These are phyloP conservation scores for Aspergillus pseudoglaucus DNA, from an alignment of 2,329 filamentous ascomycete genomes.

Conservation along the genomic window DNA sequence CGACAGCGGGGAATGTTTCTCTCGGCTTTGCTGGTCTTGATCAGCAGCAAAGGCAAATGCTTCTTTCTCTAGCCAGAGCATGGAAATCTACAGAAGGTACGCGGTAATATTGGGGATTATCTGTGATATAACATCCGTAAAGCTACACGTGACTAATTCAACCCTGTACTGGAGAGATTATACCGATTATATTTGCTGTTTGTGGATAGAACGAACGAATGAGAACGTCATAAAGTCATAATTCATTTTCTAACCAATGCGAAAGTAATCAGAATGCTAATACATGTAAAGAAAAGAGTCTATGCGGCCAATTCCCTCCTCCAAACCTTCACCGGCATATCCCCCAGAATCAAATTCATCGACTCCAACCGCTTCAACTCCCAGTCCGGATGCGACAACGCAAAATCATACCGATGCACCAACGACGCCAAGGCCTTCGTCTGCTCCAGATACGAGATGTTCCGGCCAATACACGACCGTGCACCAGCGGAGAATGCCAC, in stretches of 20 bases:
- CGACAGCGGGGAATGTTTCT: slow-evolving; percentile 8
- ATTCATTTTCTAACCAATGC: not conserved
- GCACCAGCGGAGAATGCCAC: slow-evolving; percentile 34
- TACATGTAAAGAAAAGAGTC: slow-evolving; percentile 1
- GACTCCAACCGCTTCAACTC: slow-evolving; percentile 16
- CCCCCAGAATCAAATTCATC: slow-evolving; percentile 11
- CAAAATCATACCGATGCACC: slow-evolving; percentile 41
- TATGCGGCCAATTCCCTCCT: slow-evolving; percentile 4
- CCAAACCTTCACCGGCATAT: slow-evolving; percentile 14
- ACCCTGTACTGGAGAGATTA: no score
- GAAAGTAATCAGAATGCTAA: not conserved
- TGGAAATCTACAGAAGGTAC: no score
- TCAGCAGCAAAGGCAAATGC: not conserved
- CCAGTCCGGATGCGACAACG: slow-evolving; percentile 23
- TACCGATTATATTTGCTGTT: no score
- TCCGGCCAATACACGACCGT: slow-evolving; percentile 33
- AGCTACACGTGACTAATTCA: no score
- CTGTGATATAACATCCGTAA: no score
- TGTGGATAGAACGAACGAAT: not conserved
- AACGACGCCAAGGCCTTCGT: slow-evolving; percentile 39
- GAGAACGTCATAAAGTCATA: not conserved
- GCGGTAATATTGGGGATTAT: no score
- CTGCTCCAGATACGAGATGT: slow-evolving; percentile 41
- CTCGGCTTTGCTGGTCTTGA: not conserved
- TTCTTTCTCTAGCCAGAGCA: not conserved